Evolutionary conservation across 2,329 filamentous ascomycete genomes (phyloP), one percentile per base, ranked within the genome.

Genomic region (Coniochaeta sp.): DNA sequence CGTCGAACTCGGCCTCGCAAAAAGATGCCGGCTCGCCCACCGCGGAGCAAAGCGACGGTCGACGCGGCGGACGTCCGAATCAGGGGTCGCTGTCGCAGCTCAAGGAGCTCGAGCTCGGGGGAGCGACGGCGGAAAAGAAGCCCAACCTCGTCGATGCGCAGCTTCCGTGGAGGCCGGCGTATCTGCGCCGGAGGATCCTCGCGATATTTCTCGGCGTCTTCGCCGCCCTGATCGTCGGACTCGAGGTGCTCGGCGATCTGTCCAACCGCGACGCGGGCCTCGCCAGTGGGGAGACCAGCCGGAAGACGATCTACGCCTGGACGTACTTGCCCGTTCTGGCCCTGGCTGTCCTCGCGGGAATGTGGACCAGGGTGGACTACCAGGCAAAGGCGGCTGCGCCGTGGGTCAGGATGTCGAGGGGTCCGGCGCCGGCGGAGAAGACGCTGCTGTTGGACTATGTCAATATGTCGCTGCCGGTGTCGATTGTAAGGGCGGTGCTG

Each of bases 291-390:
- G 50, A 58, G 4, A 54, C 57, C 4, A 52, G 54, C 22, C 40
- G 47, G 17, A 59, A 57, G 1, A 58, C 60, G 8, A 69, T 72
- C 32, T 75, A 75, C 36, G 57, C 75, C 28, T 77, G 73, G 70
- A 71, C 74, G 57, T 74, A 74, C 58, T 70, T 68, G 14, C 70
- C 71, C 2, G 70, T 72, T 0, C 67, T 71, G 10, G 59, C 76
- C 14, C 65, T 76, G 54, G 69, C 69, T 4, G 57, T 73, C 0
- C 62, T 73, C 17, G 70, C 72, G 4, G 69, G 67, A 14, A 38
- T 70, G 9, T 77, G 75, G 73, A 64, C 63, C 10, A 68, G 74
- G 17, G 73, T 74, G 10, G 75, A 77, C 55, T 74, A 72, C 58
- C 75, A 77, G 60, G 66, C 72, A n/a, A 73, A 72, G 44, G 63